Percentiles rank a stretch among this genome's conserved stretches.
Conservation (phyloP, 23 red algal genomes). For the Chondrus crispus region DNA sequence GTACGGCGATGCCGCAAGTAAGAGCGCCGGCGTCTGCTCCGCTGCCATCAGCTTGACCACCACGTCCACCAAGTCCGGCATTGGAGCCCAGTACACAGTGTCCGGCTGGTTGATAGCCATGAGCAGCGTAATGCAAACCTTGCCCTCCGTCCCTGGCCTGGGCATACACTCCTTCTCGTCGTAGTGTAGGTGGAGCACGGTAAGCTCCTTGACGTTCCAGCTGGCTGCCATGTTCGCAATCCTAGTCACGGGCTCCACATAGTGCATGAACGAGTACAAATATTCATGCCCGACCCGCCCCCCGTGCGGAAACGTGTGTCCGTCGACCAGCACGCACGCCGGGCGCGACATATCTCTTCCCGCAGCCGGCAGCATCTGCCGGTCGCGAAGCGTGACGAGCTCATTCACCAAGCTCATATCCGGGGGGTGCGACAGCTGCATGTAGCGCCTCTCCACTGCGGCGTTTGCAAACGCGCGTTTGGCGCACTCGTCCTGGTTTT, state of each 20-base stretch:
- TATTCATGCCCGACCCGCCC: background rate
- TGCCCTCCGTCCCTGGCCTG: background rate
- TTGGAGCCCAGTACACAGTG: background rate
- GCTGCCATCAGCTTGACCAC: background rate
- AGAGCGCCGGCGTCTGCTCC: background rate
- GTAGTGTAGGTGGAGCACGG: constrained; percentile 22
- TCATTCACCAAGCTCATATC: background rate
- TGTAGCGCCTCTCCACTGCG: background rate
- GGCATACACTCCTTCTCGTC: constrained; percentile 25
- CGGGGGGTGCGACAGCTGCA: background rate
- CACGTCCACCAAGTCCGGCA: background rate
- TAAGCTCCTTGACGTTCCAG: background rate
- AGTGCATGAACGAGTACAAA: constrained; percentile 23
- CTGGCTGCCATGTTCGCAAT: background rate
- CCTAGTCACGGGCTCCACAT: background rate
- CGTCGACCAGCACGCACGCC: constrained; percentile 31
- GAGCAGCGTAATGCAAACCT: constrained; percentile 7
- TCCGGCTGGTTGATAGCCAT: background rate
- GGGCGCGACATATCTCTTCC: background rate
- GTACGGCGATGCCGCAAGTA: constrained; percentile 37
- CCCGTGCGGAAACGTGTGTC: background rate
- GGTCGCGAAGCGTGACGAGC: background rate
- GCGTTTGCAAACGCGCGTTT: background rate
- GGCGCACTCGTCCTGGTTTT: background rate
- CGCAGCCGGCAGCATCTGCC: background rate